Conservation (phyloP, 306 rosid species). For the Oxytropis ochrocephala region DNA sequence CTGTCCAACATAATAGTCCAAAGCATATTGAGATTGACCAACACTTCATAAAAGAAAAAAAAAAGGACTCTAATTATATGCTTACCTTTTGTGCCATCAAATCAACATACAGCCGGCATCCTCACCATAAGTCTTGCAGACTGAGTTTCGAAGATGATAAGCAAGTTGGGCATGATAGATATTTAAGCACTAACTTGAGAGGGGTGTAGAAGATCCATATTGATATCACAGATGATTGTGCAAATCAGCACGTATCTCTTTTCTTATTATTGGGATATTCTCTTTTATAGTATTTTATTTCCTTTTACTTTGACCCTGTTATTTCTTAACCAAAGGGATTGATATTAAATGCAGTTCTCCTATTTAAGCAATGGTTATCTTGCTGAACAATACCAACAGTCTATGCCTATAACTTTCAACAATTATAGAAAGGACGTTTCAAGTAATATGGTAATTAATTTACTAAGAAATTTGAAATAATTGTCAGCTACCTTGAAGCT, state of each 20-base stretch:
- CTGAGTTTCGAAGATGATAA: background rate
- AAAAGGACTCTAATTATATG: background rate
- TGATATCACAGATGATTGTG: no score
- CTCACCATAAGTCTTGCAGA: background rate
- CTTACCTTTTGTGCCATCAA: background rate
- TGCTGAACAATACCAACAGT: no score
- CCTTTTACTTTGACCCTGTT: no score
- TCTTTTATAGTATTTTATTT: no score
- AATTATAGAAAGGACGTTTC: constrained; percentile 1
- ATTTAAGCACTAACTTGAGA: background rate
- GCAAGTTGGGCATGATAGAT: background rate
- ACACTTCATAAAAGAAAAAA: background rate
- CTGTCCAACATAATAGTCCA: background rate
- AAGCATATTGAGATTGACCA: background rate
- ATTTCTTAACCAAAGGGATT: no score
- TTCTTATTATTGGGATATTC: no score
- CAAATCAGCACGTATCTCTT: no score
- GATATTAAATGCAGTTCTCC: no score
- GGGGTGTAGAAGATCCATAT: background rate
- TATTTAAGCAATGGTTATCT: no score
- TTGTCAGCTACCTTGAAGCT: constrained; percentile 63
- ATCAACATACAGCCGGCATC: background rate
- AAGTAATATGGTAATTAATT: background rate
- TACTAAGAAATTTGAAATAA: background rate
- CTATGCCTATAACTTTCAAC: background rate